These are phyloP conservation scores for Phialemoniopsis sp. DNA, from an alignment of 2,329 filamentous ascomycete genomes.

Conservation along the genomic window DNA sequence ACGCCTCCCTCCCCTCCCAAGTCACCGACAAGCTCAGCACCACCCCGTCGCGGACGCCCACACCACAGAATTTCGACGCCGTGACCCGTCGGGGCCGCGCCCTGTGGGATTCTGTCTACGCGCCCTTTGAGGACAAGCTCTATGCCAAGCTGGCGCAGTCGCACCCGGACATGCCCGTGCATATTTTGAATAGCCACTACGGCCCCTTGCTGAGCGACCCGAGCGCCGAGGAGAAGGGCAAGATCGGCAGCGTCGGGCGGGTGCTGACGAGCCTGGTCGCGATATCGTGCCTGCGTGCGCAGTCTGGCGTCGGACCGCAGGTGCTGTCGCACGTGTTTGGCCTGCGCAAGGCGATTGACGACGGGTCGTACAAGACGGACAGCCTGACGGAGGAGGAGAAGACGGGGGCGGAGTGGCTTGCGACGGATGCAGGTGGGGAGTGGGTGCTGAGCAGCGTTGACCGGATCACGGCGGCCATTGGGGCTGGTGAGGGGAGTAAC, in stretches of 20 bases:
- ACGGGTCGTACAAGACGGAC: constrained; percentile 52
- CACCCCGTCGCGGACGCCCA: constrained; percentile 49
- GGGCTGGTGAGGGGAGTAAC: constrained; percentile 12
- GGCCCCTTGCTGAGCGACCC: constrained; percentile 70
- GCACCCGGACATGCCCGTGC: constrained; percentile 77
- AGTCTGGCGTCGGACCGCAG: constrained; percentile 80
- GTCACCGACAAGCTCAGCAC: constrained; percentile 51
- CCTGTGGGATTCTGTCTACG: constrained; percentile 76
- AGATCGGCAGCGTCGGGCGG: constrained; percentile 56
- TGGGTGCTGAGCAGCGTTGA: constrained; percentile 63
- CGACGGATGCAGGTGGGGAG: constrained; percentile 58
- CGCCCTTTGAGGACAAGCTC: constrained; percentile 69
- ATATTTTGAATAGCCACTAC: constrained; percentile 74
- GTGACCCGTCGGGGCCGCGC: constrained; percentile 54
- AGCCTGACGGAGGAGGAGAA: constrained; percentile 25
- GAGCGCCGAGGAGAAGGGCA: constrained; percentile 31
- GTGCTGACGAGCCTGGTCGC: constrained; percentile 71
- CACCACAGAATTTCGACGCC: constrained; percentile 45
- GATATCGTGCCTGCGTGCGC: constrained; percentile 69
- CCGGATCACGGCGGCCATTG: constrained; percentile 44
- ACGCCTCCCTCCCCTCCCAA: constrained; percentile 52
- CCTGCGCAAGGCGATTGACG: constrained; percentile 68
- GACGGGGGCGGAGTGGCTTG: constrained; percentile 55
- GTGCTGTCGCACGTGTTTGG: constrained; percentile 80
- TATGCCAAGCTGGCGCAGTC: constrained; percentile 65